These are phyloP conservation scores for Tulasnella sp. DNA, from an alignment of 768 basidiomycete species.

Conservation along the genomic window DNA sequence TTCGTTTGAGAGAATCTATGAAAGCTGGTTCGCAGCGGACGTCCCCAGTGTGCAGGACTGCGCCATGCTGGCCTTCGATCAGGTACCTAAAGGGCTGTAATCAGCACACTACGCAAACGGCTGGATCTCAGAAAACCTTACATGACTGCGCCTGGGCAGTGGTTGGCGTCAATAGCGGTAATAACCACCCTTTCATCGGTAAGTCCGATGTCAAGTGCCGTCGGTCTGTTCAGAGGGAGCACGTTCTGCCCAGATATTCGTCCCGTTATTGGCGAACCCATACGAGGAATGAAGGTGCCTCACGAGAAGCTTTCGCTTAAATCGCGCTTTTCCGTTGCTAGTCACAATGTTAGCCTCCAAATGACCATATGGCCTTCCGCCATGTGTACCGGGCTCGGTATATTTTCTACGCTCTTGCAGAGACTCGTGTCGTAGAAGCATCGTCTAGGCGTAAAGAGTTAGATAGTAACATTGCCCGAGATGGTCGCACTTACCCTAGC, in stretches of 20 bases:
- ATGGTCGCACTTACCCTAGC: constrained; percentile 48
- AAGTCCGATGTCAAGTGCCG: constrained; percentile 47
- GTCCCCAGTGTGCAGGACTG: constrained; percentile 90
- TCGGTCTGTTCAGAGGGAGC: constrained; percentile 62
- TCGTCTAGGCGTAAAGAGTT: constrained; percentile 39
- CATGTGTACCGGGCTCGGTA: constrained; percentile 48
- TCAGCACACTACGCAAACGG: constrained; percentile 12
- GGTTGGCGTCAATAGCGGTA: constrained; percentile 86
- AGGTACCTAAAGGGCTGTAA: constrained; percentile 61
- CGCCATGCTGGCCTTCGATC: constrained; percentile 62
- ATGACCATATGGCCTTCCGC: constrained; percentile 59
- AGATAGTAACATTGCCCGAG: too few relatives aligned
- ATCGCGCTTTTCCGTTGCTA: constrained; percentile 48
- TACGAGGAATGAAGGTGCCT: constrained; percentile 27
- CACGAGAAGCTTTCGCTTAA: constrained; percentile 65
- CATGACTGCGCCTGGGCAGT: constrained; percentile 94
- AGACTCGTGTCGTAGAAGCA: constrained; percentile 75
- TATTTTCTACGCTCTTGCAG: constrained; percentile 58
- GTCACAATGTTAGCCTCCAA: constrained; percentile 55
- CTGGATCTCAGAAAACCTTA: constrained; percentile 38
- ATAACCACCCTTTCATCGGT: constrained; percentile 58
- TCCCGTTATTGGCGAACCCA: not conserved
- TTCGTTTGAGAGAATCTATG: constrained; percentile 59
- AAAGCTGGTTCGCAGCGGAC: constrained; percentile 84
- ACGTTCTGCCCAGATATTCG: constrained; percentile 43